A percentile compares a stretch with the other conserved stretches of the same genome.
phyloP scores from a whole-genome alignment of 2,329 filamentous ascomycete species.

The Ophidiomyces ophidiicola region DNA sequence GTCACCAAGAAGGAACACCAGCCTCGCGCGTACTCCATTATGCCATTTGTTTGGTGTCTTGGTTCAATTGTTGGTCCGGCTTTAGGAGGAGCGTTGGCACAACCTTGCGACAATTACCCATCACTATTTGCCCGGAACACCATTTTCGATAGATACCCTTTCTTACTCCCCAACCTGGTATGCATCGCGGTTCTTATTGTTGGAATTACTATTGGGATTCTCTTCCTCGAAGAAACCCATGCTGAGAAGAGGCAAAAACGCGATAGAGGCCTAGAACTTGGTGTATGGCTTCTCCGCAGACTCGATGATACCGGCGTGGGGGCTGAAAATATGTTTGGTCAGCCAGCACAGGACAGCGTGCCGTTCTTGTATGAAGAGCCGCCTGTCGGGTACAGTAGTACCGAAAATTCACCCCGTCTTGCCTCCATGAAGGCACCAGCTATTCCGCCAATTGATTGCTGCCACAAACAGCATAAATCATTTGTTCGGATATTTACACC shows the following conservation, averaged over 20 bases:
- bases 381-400: constrained; percentile 56
- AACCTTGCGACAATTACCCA: constrained; percentile 75
- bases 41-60: constrained; percentile 97
- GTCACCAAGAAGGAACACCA: constrained; percentile 90
- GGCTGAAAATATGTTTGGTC: constrained; percentile 2
- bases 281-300: constrained; percentile 50
- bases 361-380: constrained; percentile 42
- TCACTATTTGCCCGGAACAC: constrained; percentile 56
- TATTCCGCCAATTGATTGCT: not conserved
- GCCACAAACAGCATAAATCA: constrained; percentile 31
- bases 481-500: constrained; percentile 60
- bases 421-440: constrained; percentile 21
- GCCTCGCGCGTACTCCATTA: constrained; percentile 86
- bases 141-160: constrained; percentile 78
- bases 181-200: constrained; percentile 66
- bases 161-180: constrained; percentile 83
- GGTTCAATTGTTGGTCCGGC: constrained; percentile 90
- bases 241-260: constrained; percentile 61
- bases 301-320: constrained; percentile 1
- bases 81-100: constrained; percentile 78
- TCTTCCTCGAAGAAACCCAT: constrained; percentile 93
- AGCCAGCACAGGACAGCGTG: constrained; percentile 13
- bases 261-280: constrained; percentile 65
- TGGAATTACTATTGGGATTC: constrained; percentile 63
- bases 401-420: constrained; percentile 41